Percentiles rank a stretch among this genome's conserved stretches.
Conservation (phyloP, 2,329 filamentous ascomycete species). For the Phyllosticta ampelicida region DNA sequence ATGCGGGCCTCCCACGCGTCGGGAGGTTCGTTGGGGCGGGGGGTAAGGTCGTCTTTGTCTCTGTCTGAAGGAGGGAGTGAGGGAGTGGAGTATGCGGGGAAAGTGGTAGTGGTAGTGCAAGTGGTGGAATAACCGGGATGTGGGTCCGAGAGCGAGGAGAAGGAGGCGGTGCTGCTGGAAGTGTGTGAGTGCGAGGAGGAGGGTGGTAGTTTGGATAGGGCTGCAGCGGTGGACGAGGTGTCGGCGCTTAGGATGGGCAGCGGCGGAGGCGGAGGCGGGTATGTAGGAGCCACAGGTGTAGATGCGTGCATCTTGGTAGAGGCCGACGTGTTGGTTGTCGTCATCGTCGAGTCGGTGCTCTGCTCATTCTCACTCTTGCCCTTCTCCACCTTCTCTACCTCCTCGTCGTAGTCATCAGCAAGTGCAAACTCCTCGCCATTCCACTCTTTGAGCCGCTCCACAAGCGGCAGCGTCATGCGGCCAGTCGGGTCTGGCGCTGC, state of each 20-base stretch:
- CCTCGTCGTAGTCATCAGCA: slow-evolving; percentile 23
- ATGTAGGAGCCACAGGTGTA: background rate
- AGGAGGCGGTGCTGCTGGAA: background rate
- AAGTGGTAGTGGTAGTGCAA: background rate
- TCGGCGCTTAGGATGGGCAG: too few relatives aligned
- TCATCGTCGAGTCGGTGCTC: slow-evolving; percentile 1
- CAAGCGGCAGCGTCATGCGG: slow-evolving; percentile 19
- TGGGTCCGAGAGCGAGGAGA: background rate
- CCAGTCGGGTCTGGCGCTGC: slow-evolving; percentile 20
- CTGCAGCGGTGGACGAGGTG: too few relatives aligned
- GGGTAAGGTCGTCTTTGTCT: slow-evolving; percentile 16
- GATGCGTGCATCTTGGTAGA: background rate
- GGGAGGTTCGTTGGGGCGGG: slow-evolving; percentile 16
- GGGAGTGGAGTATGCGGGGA: background rate
- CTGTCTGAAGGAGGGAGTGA: background rate
- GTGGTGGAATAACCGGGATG: too few relatives aligned
- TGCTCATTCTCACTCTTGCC: slow-evolving; percentile 2
- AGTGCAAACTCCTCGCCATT: slow-evolving; percentile 9
- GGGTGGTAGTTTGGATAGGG: too few relatives aligned
- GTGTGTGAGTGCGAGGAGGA: background rate
- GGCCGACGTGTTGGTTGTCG: slow-evolving; percentile 37
- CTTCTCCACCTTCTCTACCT: slow-evolving; percentile 29
- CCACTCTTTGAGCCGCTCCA: background rate
- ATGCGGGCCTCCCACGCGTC: slow-evolving; percentile 53
- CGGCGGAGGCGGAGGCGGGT: background rate